Evolutionary conservation across 2,329 filamentous ascomycete species (phyloP).

Genomic region (Penicillium fuscoglaucum): DNA sequence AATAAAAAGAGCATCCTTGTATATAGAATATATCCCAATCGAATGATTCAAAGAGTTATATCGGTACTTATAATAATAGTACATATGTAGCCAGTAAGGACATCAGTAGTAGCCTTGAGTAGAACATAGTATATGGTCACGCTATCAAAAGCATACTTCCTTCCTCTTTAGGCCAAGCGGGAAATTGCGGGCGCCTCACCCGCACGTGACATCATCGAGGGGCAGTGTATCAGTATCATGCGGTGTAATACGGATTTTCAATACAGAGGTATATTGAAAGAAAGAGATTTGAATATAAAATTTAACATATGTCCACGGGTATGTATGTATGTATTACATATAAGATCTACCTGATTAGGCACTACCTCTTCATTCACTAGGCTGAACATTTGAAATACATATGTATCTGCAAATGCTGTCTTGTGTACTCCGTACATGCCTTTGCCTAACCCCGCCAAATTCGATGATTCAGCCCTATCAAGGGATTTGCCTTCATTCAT

Average conservation of each 20-base stretch:
- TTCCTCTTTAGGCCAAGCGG: constrained; percentile 18
- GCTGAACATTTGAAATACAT: not conserved
- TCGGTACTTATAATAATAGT: not conserved
- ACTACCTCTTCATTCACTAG: not conserved
- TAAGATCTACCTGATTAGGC: not conserved
- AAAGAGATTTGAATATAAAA: not conserved
- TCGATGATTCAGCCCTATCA: not conserved
- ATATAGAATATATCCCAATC: constrained; percentile 8
- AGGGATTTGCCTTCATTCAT: not conserved
- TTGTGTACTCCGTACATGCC: not conserved
- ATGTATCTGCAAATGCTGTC: not conserved
- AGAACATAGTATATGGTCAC: not conserved
- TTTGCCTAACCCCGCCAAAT: not conserved
- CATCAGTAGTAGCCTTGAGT: not conserved
- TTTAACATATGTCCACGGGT: too few relatives aligned
- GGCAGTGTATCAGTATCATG: constrained; percentile 12
- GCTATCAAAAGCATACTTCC: constrained; percentile 2
- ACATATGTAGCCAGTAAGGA: not conserved
- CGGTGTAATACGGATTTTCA: constrained; percentile 2
- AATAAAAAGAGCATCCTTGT: constrained; percentile 3
- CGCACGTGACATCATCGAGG: constrained; percentile 33
- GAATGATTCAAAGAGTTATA: not conserved
- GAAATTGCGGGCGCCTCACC: constrained; percentile 20
- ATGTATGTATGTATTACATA: not conserved
- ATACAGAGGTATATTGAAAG: constrained; percentile 6